These are phyloP conservation scores for Kazachstania kunashirensis DNA, from an alignment of 805 yeast genomes.

Conservation along the genomic window DNA sequence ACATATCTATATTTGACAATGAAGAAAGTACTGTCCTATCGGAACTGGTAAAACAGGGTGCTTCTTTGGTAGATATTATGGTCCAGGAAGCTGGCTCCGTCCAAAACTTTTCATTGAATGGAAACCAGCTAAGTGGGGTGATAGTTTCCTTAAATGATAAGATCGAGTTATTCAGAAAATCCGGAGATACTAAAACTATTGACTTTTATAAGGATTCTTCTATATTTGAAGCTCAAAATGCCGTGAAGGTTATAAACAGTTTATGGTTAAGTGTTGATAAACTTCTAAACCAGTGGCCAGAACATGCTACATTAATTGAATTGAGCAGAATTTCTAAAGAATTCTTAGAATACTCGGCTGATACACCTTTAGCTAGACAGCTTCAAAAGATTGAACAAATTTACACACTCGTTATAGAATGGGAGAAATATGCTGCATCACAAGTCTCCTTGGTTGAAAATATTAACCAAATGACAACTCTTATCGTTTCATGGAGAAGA, in stretches of 20 bases:
- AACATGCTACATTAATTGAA: constrained; percentile 78
- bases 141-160: constrained; percentile 30
- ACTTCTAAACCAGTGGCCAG: constrained; percentile 75
- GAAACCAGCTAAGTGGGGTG: constrained; percentile 30
- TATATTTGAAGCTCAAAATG: constrained; percentile 49
- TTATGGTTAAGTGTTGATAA: constrained; percentile 37
- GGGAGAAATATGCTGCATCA: constrained; percentile 86
- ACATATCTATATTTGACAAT: constrained; percentile 35
- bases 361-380: constrained; percentile 66
- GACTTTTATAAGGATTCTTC: constrained; percentile 62
- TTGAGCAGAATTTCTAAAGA: constrained; percentile 57
- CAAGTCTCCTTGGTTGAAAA: constrained; percentile 54
- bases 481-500: constrained; percentile 86
- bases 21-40: constrained; percentile 11
- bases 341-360: constrained; percentile 48
- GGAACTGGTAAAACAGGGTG: constrained; percentile 35
- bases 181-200: constrained; percentile 16
- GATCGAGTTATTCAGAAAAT: constrained; percentile 22
- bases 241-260: constrained; percentile 40
- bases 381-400: constrained; percentile 81
- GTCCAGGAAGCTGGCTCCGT: constrained; percentile 15
- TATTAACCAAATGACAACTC: constrained; percentile 47
- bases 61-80: constrained; percentile 27
- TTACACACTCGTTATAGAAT: constrained; percentile 72
- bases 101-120: constrained; percentile 16